Evolutionary conservation across 345 rosid species (phyloP), one percentile per base, ranked within the genome.

Genomic region (Erodium maritimum): DNA sequence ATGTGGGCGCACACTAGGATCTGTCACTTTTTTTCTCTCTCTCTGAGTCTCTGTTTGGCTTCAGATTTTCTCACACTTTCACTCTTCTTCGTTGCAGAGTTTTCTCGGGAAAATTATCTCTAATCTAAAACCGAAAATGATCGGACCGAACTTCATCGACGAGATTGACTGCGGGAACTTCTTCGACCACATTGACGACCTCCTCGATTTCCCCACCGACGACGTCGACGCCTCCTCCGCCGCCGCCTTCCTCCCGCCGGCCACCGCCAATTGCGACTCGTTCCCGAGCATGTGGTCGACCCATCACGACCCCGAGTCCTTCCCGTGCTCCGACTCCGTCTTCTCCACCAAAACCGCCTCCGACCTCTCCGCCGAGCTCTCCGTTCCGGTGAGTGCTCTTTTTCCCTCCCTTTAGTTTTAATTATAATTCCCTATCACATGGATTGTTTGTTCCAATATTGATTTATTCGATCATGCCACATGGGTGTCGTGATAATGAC

Each of bases 101-200:
- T 29, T 29, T 29, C 37, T 29, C 37, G 37, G 82, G 66, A 48
- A 76, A 66, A 50, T 25, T 34, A 13, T 34, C 14, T 20, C n/a
- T n/a, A 9, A 22, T n/a, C n/a, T n/a, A n/a, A n/a, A n/a, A 29
- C 21, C 21, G 22, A 55, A 19, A 19, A 88, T 91, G 93, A 64
- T 82, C 73, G 95, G 79, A 63, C 80, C 80, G 62, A 76, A 79
- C 75, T 78, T 82, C 76, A 65, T 71, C n/a, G 99, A 87, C 51
- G 95, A 90, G 71, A 74, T 86, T 23, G 97, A 90, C 67, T 94
- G 91, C 76, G 88, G 87, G 21, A 82, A 83, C 81, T 90, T 90
- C 88, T 87, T 94, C 70, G 96, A 90, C 69, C 87, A 87, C 70
- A 89, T 93, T 64, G 99, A 93, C 53, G 95, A 93, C 68, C 66